phyloP scores from a whole-genome alignment of 768 basidiomycete species.

The Termitomyces sp. region DNA sequence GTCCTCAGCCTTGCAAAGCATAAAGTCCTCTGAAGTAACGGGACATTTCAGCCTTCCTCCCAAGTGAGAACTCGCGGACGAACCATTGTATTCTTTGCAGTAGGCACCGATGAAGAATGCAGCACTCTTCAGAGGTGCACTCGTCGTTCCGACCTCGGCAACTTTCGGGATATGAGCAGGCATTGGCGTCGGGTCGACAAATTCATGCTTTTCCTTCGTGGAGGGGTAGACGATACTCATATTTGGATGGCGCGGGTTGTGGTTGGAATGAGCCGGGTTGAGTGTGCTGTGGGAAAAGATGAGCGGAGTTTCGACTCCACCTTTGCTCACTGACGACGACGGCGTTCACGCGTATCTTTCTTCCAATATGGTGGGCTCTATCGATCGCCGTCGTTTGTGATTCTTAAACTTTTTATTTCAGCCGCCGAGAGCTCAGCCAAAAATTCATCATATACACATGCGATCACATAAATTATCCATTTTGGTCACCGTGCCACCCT shows the following conservation, averaged over 20 bases:
- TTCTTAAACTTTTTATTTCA: not conserved
- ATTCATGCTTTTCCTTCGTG: constrained; percentile 41
- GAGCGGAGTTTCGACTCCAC: constrained; percentile 22
- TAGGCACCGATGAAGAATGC: constrained; percentile 95
- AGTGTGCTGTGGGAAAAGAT: constrained; percentile 18
- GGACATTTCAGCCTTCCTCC: not conserved
- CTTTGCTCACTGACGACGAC: constrained; percentile 9
- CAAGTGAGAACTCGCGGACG: constrained; percentile 21
- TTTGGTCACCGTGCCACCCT: constrained; percentile 51
- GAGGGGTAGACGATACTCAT: constrained; percentile 54
- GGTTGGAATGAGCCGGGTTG: constrained; percentile 17
- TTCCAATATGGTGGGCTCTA: constrained; percentile 17
- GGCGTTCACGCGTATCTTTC: not conserved
- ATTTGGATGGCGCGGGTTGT: constrained; percentile 20
- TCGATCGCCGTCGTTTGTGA: not conserved
- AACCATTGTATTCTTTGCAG: constrained; percentile 97
- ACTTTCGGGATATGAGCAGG: constrained; percentile 69
- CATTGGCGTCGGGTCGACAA: constrained; percentile 62
- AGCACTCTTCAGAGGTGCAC: constrained; percentile 92
- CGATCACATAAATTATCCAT: constrained; percentile 72
- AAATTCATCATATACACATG: constrained; percentile 62
- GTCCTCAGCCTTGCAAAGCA: constrained; percentile 95
- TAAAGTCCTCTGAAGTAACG: constrained; percentile 36
- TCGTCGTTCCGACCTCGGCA: constrained; percentile 82
- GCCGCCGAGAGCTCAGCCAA: constrained; percentile 54